Conservation (phyloP, 176 grass and related monocot species). For the Rhynchospora pubera region DNA sequence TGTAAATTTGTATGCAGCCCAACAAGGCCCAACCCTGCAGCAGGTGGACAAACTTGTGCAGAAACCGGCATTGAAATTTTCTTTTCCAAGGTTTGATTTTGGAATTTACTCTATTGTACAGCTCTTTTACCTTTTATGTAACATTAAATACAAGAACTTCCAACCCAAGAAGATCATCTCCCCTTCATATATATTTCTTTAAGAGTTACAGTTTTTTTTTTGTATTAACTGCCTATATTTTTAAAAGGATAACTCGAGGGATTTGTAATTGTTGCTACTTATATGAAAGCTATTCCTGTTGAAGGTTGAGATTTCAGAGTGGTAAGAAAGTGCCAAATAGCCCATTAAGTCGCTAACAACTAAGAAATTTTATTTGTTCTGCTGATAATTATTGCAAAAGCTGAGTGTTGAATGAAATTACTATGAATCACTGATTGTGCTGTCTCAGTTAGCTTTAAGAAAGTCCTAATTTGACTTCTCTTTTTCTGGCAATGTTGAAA, state of each 20-base stretch:
- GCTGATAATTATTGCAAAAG: not conserved
- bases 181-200: not conserved
- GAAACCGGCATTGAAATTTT: slow-evolving; percentile 89
- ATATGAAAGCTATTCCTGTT: not conserved
- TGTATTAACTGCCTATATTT: not conserved
- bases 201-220: not conserved
- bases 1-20: slow-evolving; percentile 41
- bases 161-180: not conserved
- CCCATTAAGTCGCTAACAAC: not conserved
- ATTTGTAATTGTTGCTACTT: not conserved
- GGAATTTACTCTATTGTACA: not conserved
- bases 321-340: not conserved
- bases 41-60: slow-evolving; percentile 84
- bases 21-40: slow-evolving; percentile 76
- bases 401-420: not conserved
- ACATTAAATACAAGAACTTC: not conserved
- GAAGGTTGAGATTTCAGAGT: not conserved
- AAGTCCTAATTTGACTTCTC: not conserved
- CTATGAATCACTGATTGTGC: not conserved
- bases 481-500: not conserved
- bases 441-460: not conserved
- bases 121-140: not conserved
- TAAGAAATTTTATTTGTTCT: not conserved
- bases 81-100: slow-evolving; percentile 66
- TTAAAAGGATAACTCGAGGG: not conserved